Conservation (phyloP, 2,329 filamentous ascomycete species). For the Parastagonospora nodorum region DNA sequence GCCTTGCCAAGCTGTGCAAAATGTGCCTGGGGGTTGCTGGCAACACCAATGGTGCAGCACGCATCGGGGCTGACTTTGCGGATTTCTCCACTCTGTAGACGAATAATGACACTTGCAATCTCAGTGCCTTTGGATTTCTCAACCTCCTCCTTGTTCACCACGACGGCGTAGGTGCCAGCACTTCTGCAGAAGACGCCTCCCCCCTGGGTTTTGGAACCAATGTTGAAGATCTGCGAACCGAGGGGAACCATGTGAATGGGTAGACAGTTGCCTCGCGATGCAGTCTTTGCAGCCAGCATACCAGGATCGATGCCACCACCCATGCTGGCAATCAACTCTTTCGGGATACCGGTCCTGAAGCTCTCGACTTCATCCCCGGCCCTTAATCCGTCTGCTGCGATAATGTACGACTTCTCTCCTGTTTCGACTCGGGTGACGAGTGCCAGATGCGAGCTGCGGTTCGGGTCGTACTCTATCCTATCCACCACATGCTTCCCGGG, state of each 20-base stretch:
- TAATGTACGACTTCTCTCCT: conserved; percentile 81
- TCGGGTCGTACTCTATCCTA: conserved; percentile 94
- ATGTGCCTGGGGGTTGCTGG: conserved; percentile 91
- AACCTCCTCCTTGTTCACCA: conserved; percentile 83
- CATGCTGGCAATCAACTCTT: conserved; percentile 87
- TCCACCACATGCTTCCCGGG: conserved; percentile 88
- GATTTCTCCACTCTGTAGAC: conserved; percentile 90
- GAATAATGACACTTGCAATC: conserved; percentile 79
- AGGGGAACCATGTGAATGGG: conserved; percentile 95
- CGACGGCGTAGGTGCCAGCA: conserved; percentile 87
- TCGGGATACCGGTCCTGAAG: conserved; percentile 86
- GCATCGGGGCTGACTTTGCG: conserved; percentile 88
- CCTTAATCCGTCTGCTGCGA: conserved; percentile 92
- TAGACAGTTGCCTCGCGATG: conserved; percentile 91
- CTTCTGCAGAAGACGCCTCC: conserved; percentile 91
- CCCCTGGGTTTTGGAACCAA: conserved; percentile 74
- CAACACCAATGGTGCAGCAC: conserved; percentile 90
- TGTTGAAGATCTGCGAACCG: conserved; percentile 89
- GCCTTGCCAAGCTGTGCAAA: conserved; percentile 94
- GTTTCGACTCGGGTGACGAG: conserved; percentile 77
- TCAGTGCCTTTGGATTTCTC: conserved; percentile 65
- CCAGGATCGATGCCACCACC: conserved; percentile 91
- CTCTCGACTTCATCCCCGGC: conserved; percentile 91
- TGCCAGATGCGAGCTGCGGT: conserved; percentile 90
- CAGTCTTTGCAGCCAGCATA: conserved; percentile 93